These are phyloP conservation scores for Candida sp. DNA, from an alignment of 1,139 yeast species.

Conservation along the genomic window DNA sequence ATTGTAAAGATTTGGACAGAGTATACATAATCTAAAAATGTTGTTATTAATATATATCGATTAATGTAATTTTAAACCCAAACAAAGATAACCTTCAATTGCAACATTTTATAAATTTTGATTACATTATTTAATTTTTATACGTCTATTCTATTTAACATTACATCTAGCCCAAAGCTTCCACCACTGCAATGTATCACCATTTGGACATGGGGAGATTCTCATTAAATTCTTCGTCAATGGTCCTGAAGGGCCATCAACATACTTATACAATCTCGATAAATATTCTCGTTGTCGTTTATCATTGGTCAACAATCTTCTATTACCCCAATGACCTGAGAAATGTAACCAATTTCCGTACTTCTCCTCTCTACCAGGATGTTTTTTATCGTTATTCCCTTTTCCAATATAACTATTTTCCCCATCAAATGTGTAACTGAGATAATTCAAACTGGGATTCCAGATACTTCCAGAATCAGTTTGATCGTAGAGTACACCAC, in stretches of 20 bases:
- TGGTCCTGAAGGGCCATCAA: slow-evolving; percentile 90
- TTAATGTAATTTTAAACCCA: too few relatives aligned
- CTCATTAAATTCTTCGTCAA: slow-evolving; percentile 68
- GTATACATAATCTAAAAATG: too few relatives aligned
- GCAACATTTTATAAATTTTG: too few relatives aligned
- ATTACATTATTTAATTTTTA: too few relatives aligned
- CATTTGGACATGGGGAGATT: slow-evolving; percentile 49
- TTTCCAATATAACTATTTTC: slow-evolving; percentile 32
- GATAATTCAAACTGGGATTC: slow-evolving; percentile 80
- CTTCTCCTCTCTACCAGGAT: slow-evolving; percentile 49
- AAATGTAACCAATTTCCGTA: slow-evolving; percentile 77
- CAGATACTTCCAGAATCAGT: slow-evolving; percentile 91
- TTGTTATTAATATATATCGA: too few relatives aligned
- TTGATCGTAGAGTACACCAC: slow-evolving; percentile 81
- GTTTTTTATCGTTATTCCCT: slow-evolving; percentile 35
- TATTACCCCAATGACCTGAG: slow-evolving; percentile 87
- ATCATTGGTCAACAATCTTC: slow-evolving; percentile 58
- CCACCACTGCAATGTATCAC: slow-evolving; percentile 80
- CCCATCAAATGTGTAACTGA: slow-evolving; percentile 76
- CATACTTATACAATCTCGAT: slow-evolving; percentile 82
- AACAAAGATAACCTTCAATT: too few relatives aligned
- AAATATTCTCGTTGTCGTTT: slow-evolving; percentile 73
- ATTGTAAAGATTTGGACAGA: too few relatives aligned
- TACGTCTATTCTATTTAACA: slow-evolving; percentile 33
- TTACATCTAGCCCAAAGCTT: slow-evolving; percentile 71